Evolutionary conservation across 208 protist species (phyloP).

Genomic region (Kentomonas sorsogonicus): DNA sequence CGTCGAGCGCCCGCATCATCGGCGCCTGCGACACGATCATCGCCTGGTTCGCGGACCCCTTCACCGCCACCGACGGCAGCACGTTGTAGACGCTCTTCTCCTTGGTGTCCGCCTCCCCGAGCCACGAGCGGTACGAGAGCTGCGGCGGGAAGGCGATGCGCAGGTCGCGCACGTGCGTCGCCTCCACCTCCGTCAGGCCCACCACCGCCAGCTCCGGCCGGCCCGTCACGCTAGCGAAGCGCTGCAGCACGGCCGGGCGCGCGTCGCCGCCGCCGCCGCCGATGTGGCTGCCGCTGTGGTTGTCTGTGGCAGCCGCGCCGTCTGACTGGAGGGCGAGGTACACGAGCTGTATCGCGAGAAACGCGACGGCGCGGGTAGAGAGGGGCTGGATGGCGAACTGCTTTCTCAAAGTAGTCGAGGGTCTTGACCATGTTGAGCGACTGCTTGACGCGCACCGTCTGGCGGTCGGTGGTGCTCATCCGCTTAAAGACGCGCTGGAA

Average conservation of each 20-base stretch:
- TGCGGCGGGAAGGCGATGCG: constrained; percentile 85
- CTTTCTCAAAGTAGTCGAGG: constrained; percentile 86
- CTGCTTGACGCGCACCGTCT: constrained; percentile 61
- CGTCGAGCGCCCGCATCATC: constrained; percentile 89
- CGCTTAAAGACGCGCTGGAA: constrained; percentile 74
- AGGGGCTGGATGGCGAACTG: constrained; percentile 53
- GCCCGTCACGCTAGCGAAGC: constrained; percentile 49
- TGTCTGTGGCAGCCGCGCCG: background rate
- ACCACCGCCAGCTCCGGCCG: constrained; percentile 59
- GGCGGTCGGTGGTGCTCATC: constrained; percentile 45
- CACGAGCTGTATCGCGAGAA: constrained; percentile 75
- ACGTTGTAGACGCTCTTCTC: constrained; percentile 90
- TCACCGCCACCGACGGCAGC: constrained; percentile 83
- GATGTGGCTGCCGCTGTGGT: background rate
- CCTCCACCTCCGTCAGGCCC: constrained; percentile 57
- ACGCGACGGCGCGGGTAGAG: constrained; percentile 65
- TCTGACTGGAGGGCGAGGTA: constrained; percentile 59
- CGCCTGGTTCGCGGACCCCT: constrained; percentile 81
- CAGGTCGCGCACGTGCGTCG: constrained; percentile 63
- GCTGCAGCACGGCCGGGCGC: constrained; percentile 55
- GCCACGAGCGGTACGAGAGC: constrained; percentile 87
- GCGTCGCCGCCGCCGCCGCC: constrained; percentile 18
- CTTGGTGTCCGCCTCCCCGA: constrained; percentile 83
- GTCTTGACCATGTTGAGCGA: constrained; percentile 75
- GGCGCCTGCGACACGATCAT: constrained; percentile 90